Base-by-base conservation (phyloP, 2,329 filamentous ascomycete genomes). In the Aureobasidium sp. region DNA sequence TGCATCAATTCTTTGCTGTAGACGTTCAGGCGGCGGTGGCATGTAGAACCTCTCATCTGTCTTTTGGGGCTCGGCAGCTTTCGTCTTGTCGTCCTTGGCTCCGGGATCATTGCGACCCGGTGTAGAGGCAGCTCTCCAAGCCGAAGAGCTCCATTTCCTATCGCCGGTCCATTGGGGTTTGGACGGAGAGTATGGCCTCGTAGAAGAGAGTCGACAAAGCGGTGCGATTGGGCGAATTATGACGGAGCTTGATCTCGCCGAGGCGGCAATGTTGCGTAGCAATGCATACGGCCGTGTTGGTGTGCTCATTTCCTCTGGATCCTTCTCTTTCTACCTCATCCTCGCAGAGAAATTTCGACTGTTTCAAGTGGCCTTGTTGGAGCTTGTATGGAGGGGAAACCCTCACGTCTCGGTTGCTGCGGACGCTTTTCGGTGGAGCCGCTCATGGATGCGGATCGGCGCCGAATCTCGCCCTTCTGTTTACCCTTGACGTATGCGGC, bases 281-380 rank as follows among this genome's bases (percentile, higher is more conserved):
- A 60, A 50, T 27, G 57, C 33, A 60, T 50, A 60, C 45, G 57
- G 45, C 57, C 15, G 44, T 33, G 45, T 64, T 27, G 63, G 29
- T 45, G 39, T 60, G 42, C 29, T 45, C 19, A 62, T 58, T 31
- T 63, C 53, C 53, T n/a, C 31, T 29, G 50, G 5, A 15, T 37
- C 39, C 19, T 54, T 61, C 31, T 64, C 63, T 54, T 19, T 62
- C 62, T 60, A 60, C 62, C 60, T 48, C 49, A 61, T 61, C 58
- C 42, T 62, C 45, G 19, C n/a, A 56, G 45, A 44, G 29, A 27
- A 8, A n/a, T 27, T 24, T 11, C 14, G n/a, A 53, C 33, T 8
- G 37, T 29, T 42, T 19, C 22, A 54, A 19, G 29, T 31, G 37
- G 7, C 15, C 19, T 33, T 14, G 49, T 7, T 52, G 24, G 31